Conservation (phyloP, 2,329 filamentous ascomycete genomes). For the Monilinia polystroma region DNA sequence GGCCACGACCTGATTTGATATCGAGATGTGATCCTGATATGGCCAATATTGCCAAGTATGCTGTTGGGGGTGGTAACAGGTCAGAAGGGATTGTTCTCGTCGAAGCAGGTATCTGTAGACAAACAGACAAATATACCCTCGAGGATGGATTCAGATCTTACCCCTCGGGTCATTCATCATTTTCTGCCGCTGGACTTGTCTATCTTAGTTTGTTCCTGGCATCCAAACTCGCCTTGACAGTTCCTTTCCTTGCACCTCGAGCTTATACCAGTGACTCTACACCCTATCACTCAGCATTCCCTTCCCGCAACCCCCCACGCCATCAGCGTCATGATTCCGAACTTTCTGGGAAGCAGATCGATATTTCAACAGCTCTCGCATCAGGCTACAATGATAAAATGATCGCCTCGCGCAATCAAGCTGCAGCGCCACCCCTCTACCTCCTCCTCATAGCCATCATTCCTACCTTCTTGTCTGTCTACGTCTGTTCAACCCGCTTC, state of each 20-base stretch:
- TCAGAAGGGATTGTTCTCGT: slow-evolving; percentile 62
- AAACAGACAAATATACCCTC: slow-evolving; percentile 58
- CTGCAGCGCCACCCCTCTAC: slow-evolving; percentile 80
- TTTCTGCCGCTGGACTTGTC: slow-evolving; percentile 74
- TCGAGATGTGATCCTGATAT: slow-evolving; percentile 76
- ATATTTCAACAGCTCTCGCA: slow-evolving; percentile 23
- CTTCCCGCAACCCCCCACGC: slow-evolving; percentile 55
- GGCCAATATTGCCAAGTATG: slow-evolving; percentile 55
- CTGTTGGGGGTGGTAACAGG: slow-evolving; percentile 58
- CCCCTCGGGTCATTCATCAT: slow-evolving; percentile 73
- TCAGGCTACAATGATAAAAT: slow-evolving; percentile 34
- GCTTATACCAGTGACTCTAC: slow-evolving; percentile 49
- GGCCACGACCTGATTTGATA: slow-evolving; percentile 62
- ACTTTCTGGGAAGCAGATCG: slow-evolving; percentile 11
- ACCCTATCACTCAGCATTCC: slow-evolving; percentile 64
- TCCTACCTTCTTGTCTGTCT: slow-evolving; percentile 73
- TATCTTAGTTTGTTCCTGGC: slow-evolving; percentile 87
- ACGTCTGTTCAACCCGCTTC: slow-evolving; percentile 82
- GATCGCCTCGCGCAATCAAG: slow-evolving; percentile 64
- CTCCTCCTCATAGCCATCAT: slow-evolving; percentile 68
- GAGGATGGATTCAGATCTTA: slow-evolving; percentile 85
- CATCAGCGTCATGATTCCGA: slow-evolving; percentile 4
- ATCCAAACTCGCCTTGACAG: slow-evolving; percentile 73
- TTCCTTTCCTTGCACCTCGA: slow-evolving; percentile 63
- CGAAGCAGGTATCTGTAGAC: slow-evolving; percentile 71